Percentiles rank a stretch among this genome's conserved stretches.
phyloP scores from a whole-genome alignment of 2,329 filamentous ascomycete species.

The Xylaria arbuscula region DNA sequence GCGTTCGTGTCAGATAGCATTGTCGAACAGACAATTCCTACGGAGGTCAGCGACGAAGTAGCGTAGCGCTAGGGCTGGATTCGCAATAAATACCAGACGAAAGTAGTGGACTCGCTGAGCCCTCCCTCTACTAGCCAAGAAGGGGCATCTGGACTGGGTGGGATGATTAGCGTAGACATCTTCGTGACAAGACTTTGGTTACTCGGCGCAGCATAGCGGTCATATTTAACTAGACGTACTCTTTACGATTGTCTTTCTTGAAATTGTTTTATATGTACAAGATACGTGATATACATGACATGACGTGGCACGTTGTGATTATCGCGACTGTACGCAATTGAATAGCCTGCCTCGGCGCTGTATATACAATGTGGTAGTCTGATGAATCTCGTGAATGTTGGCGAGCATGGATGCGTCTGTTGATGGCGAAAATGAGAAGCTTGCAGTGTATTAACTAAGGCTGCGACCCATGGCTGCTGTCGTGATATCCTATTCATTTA shows the following conservation, averaged over 20 bases:
- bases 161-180: no score
- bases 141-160: neutral
- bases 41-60: no score
- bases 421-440: neutral
- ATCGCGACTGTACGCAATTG: constrained; percentile 1
- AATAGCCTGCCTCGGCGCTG: neutral
- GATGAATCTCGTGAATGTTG: neutral
- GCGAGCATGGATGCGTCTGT: neutral
- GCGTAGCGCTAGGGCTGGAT: no score
- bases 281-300: constrained; percentile 18
- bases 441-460: no score
- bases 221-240: no score
- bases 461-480: neutral
- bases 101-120: neutral
- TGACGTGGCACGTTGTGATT: constrained; percentile 17
- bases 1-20: neutral
- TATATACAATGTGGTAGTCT: constrained; percentile 8
- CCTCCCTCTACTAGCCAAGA: no score
- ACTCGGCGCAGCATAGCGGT: no score
- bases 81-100: neutral
- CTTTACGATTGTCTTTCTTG: neutral
- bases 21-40: neutral
- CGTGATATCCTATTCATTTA: neutral
- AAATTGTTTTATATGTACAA: constrained; percentile 4
- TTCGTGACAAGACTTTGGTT: neutral